These are phyloP conservation scores for Ceratocystis eucalypticola DNA, from an alignment of 2,329 filamentous ascomycete species.

Conservation along the genomic window DNA sequence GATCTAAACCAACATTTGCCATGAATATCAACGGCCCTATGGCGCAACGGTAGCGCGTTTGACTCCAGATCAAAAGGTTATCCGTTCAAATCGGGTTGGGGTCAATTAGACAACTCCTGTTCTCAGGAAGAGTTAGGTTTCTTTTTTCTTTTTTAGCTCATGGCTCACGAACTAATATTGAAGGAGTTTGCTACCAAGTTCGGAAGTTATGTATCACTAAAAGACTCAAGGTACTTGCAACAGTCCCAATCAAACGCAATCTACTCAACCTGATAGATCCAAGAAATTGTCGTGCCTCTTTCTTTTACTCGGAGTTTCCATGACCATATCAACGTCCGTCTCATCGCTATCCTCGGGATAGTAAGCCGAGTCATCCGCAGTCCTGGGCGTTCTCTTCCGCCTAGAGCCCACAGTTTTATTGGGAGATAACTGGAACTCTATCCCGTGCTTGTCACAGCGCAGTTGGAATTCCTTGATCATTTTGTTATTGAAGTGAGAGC, in stretches of 20 bases:
- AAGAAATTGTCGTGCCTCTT: not conserved
- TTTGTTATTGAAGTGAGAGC: not conserved
- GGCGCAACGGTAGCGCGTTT: constrained; percentile 19
- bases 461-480: not conserved
- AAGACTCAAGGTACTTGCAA: too few species aligned
- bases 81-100: constrained; percentile 19
- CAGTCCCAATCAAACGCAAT: too few species aligned
- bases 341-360: not conserved
- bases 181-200: not conserved
- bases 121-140: too few species aligned
- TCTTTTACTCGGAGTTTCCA: not conserved
- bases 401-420: not conserved
- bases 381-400: not conserved
- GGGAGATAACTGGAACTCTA: not conserved
- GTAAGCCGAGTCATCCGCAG: not conserved
- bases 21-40: constrained; percentile 1
- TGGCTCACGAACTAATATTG: not conserved
- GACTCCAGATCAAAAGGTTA: constrained; percentile 20
- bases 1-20: not conserved
- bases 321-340: not conserved
- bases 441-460: not conserved
- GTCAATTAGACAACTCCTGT: not conserved
- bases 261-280: too few species aligned
- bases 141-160: not conserved
- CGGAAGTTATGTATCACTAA: not conserved